phyloP scores from a whole-genome alignment of 768 basidiomycete genomes.

The Trametes maxima region DNA sequence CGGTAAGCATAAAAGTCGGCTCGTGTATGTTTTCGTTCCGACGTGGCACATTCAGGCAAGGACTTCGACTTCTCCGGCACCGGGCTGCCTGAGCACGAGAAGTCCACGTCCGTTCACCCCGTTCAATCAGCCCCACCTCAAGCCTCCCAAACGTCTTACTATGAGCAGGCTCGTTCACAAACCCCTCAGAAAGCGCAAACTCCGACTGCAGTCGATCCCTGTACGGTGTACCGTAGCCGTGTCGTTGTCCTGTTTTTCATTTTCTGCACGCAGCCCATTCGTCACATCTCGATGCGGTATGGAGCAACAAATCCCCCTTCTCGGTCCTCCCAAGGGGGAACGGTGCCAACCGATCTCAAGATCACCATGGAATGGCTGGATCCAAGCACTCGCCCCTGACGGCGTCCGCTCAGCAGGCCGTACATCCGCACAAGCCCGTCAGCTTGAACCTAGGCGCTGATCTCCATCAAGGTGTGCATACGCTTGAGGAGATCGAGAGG shows the following conservation, averaged over 20 bases:
- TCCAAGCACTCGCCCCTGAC: constrained; percentile 18
- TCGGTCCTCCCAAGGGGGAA: constrained; percentile 63
- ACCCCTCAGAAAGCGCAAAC: constrained; percentile 11
- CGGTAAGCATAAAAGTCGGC: constrained; percentile 54
- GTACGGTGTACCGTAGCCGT: constrained; percentile 33
- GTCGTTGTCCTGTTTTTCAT: constrained; percentile 31
- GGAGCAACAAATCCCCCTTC: constrained; percentile 81
- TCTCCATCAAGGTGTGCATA: constrained; percentile 44
- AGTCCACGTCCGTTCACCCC: constrained; percentile 11
- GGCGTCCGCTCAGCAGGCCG: constrained; percentile 32
- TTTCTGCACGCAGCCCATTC: constrained; percentile 40
- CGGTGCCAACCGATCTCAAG: constrained; percentile 46
- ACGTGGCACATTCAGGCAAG: constrained; percentile 54
- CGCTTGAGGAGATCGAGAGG: constrained; percentile 80
- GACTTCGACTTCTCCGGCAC: constrained; percentile 86
- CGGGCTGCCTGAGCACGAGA: constrained; percentile 36
- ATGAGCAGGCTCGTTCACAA: constrained; percentile 17
- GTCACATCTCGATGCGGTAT: constrained; percentile 65
- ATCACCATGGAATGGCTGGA: constrained; percentile 30
- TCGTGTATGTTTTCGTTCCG: neutral
- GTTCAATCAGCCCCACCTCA: constrained; percentile 13
- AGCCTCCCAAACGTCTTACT: constrained; percentile 7
- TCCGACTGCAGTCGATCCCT: constrained; percentile 20
- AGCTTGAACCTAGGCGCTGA: constrained; percentile 25
- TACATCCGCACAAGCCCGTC: constrained; percentile 13